Conservation (phyloP, 176 grass and related monocot genomes). For the Carex pumila region DNA sequence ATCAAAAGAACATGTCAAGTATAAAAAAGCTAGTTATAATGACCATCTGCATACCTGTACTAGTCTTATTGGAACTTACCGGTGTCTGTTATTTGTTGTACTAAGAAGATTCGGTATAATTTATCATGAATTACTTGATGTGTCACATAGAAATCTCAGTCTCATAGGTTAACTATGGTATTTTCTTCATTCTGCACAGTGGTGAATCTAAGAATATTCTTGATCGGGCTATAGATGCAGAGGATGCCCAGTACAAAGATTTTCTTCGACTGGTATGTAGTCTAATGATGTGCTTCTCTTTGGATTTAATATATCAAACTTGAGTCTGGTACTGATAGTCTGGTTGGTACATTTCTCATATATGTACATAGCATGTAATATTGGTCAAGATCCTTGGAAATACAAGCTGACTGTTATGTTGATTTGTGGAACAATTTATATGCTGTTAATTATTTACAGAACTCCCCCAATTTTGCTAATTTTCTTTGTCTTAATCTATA, state of each 20-base stretch:
- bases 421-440: background rate
- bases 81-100: background rate
- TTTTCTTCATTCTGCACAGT: background rate
- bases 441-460: background rate
- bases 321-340: background rate
- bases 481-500: background rate
- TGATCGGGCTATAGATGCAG: conserved; percentile 55
- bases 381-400: background rate
- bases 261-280: conserved; percentile 47
- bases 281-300: background rate
- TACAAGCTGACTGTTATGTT: background rate
- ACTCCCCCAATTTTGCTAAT: background rate
- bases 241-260: conserved; percentile 43
- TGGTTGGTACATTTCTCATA: background rate
- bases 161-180: background rate
- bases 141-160: background rate
- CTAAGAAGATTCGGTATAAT: background rate
- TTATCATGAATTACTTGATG: background rate
- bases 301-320: background rate
- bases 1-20: background rate
- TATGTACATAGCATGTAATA: background rate
- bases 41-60: background rate
- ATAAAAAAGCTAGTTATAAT: background rate
- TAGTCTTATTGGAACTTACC: background rate
- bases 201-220: conserved; percentile 29